Evolutionary conservation across 2,329 filamentous ascomycete species (phyloP).

Genomic region (Delphinella strobiligena): DNA sequence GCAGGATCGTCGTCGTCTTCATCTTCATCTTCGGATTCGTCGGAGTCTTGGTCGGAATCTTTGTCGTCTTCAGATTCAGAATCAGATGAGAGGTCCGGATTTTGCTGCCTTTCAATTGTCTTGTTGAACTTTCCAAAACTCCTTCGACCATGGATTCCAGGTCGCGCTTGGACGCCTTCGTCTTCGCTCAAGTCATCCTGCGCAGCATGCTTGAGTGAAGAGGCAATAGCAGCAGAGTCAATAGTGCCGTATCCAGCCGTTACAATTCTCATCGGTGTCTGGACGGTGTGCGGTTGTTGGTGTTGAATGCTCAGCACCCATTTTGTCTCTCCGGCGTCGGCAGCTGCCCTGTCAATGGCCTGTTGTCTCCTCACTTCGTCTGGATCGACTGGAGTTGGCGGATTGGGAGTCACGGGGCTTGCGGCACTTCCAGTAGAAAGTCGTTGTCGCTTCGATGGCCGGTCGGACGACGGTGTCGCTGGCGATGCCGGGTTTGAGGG

Average conservation of each 20-base stretch:
- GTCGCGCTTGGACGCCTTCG: slow-evolving; percentile 17
- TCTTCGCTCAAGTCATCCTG: slow-evolving; percentile 20
- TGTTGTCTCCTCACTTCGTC: slow-evolving; percentile 49
- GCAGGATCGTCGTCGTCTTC: slow-evolving; percentile 27
- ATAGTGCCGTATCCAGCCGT: slow-evolving; percentile 47
- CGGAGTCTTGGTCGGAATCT: slow-evolving; percentile 16
- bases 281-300: slow-evolving; percentile 22
- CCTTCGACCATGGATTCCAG: slow-evolving; percentile 29
- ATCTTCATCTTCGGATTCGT: slow-evolving; percentile 17
- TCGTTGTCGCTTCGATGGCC: slow-evolving; percentile 5
- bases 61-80: slow-evolving; percentile 24
- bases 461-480: neutral
- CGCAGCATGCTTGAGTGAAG: neutral
- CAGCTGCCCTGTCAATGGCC: slow-evolving; percentile 47
- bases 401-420: neutral
- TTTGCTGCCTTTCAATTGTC: slow-evolving; percentile 29
- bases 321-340: slow-evolving; percentile 55
- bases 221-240: slow-evolving; percentile 19
- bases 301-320: slow-evolving; percentile 56
- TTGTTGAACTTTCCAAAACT: slow-evolving; percentile 39
- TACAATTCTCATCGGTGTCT: slow-evolving; percentile 41
- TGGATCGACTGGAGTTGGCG: slow-evolving; percentile 20
- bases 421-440: neutral
- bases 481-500: slow-evolving; percentile 1
- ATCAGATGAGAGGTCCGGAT: slow-evolving; percentile 18